phyloP scores from a whole-genome alignment of 768 basidiomycete genomes.

The Lyophyllum atratum region DNA sequence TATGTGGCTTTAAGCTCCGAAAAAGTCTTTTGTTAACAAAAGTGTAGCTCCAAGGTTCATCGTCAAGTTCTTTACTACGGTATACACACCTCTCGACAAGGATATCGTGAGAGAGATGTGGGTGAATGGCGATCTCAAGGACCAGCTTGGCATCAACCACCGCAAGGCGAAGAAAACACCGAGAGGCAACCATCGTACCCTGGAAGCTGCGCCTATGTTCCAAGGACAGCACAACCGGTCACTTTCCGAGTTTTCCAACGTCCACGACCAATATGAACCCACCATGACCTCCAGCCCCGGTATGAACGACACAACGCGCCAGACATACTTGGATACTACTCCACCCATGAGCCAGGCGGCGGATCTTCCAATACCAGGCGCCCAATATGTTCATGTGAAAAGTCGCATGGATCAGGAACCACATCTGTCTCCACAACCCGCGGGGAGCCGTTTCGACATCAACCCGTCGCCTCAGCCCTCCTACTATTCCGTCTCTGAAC shows the following conservation, averaged over 20 bases:
- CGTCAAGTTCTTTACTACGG: constrained; percentile 66
- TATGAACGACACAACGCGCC: constrained; percentile 37
- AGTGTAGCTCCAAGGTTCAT: constrained; percentile 77
- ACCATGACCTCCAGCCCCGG: constrained; percentile 28
- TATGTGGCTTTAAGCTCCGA: constrained; percentile 31
- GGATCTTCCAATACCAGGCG: constrained; percentile 27
- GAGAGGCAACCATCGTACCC: constrained; percentile 28
- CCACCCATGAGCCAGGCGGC: constrained; percentile 39
- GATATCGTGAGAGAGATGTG: constrained; percentile 93
- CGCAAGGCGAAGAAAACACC: constrained; percentile 53
- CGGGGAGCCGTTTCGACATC: constrained; percentile 19
- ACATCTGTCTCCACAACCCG: constrained; percentile 28
- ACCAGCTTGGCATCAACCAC: constrained; percentile 71
- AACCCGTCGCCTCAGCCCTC: constrained; percentile 48
- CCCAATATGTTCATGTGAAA: constrained; percentile 26
- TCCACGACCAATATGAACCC: constrained; percentile 50
- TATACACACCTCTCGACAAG: constrained; percentile 82
- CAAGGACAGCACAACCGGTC: constrained; percentile 63
- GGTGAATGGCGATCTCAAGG: constrained; percentile 83
- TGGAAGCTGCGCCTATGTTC: constrained; percentile 77
- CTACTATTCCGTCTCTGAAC: constrained; percentile 71
- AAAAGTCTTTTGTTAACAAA: background rate
- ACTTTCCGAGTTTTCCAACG: constrained; percentile 55
- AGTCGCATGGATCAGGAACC: constrained; percentile 19
- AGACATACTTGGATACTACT: constrained; percentile 48